These are phyloP conservation scores for Isatis lusitanica DNA, from an alignment of 441 rosid genomes.

Conservation along the genomic window DNA sequence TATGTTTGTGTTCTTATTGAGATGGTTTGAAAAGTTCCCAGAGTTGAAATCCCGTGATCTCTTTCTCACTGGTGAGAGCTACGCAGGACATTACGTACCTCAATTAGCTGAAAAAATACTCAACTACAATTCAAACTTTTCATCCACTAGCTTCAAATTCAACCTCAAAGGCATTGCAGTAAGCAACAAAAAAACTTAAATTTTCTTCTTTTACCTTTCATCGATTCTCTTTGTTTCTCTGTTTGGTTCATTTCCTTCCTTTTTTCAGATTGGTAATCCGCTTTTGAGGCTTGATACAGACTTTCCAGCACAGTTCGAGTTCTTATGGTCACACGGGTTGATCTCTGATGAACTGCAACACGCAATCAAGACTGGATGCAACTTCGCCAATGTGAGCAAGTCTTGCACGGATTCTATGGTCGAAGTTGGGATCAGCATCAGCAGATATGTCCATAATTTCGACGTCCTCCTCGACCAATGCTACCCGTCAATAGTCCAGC, in stretches of 20 bases:
- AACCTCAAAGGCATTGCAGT: conserved; percentile 89
- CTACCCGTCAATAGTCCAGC: conserved; percentile 73
- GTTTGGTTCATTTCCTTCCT: not conserved
- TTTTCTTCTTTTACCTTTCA: not conserved
- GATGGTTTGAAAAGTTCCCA: conserved; percentile 79
- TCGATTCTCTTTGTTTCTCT: not conserved
- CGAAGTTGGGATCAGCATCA: conserved; percentile 27
- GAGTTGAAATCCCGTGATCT: conserved; percentile 56
- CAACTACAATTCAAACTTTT: conserved; percentile 47
- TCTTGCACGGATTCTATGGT: conserved; percentile 48
- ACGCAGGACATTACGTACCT: conserved; percentile 80
- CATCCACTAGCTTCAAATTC: conserved; percentile 64
- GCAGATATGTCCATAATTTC: conserved; percentile 53
- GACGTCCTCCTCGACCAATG: conserved; percentile 79
- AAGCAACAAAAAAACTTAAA: conserved; percentile 36
- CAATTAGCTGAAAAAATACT: conserved; percentile 62
- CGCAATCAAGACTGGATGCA: conserved; percentile 53
- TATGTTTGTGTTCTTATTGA: conserved; percentile 64
- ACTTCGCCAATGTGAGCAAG: conserved; percentile 51
- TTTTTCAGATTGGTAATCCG: conserved; percentile 77
- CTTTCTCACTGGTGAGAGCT: conserved; percentile 90
- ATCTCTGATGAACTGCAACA: conserved; percentile 80
- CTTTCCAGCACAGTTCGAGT: conserved; percentile 57
- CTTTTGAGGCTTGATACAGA: conserved; percentile 73
- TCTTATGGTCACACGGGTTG: conserved; percentile 90